Base-by-base conservation (phyloP, 257 asterid species). In the Solanum acaule region DNA sequence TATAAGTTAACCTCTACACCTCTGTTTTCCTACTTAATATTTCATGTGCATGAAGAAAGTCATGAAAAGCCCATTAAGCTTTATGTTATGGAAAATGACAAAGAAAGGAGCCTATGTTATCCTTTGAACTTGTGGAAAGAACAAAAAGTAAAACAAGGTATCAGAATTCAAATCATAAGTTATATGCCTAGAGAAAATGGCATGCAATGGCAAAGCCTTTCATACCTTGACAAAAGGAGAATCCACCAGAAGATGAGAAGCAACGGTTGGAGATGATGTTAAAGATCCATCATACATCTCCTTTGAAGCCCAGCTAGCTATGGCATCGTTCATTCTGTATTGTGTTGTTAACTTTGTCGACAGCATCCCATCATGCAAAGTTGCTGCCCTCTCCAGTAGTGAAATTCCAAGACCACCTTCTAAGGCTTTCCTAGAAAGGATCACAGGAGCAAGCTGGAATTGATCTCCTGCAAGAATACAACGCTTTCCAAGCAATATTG, bases 221-320 rank as follows among this genome's bases (percentile, higher is more conserved):
- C 61, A 46, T 90, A 96, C 99, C 99, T 92, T 94, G 90, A 96
- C 97, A 92, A 92, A 92, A 38, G 98, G 98, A 87, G 98, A 95
- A 93, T 95, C 98, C 9, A 95, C 93, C 86, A 96, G 98, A 86
- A 96, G 96, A 92, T 96, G 99, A 90, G 94, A 93, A 89, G 94
- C 87, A 86, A 96, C 98, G 46, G 88, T 76, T 75, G 96, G 88
- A 85, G 98, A 93, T 76, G 99, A 96, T 88, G 92, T 88, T 90
- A 96, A 89, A 56, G 89, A 86, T 85, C 98, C 99, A 87, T 90
- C 92, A 89, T 96, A 96, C 99, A 96, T 96, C 93, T 96, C 99
- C 92, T 96, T 96, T 37, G 99, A 96, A 89, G 98, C 99, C 99
- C 99, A 96, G 93, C 97, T 93, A 76, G 99, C 98, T 87, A 96